Base-by-base conservation (phyloP, 2,329 filamentous ascomycete genomes). In the Ceratocystis papillata region DNA sequence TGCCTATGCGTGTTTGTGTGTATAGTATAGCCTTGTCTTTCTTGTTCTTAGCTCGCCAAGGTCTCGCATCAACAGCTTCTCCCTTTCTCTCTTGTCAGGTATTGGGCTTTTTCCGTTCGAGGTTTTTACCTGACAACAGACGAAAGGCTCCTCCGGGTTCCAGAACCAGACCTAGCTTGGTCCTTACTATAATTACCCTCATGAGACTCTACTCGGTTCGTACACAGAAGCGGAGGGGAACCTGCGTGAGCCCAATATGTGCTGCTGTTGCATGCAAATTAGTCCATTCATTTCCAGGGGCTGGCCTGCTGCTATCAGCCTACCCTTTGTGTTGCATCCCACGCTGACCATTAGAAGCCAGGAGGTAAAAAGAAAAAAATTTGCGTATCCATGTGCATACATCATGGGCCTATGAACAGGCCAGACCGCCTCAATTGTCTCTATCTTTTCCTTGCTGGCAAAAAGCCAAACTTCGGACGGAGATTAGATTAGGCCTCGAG, bases 391-490 rank as follows among this genome's bases (percentile, higher is more conserved):
- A 53, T 53, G 48, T 53, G 48, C 25, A 30, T 28, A 15, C 12
- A 30, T 30, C 53, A 30, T 17, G n/a, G 17, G 55, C 3, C 25
- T 41, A 41, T 15, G 10, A 3, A 41, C 17, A 59, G 55, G 55
- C 25, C 30, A 59, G 55, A 59, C 55, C 55, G 17, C 30, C 17
- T 59, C 22, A 5, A n/a, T 15, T 33, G 6, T 7, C 30, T 59
- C 48, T 5, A 20, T 12, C 55, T 59, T 37, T 28, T 25, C 10
- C 20, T 20, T 59, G 15, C n/a, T 30, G n/a, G 55, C 55, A 53
- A 53, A 53, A 28, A 53, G 48, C 22, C 55, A 59, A 59, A 59
- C 55, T 37, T 59, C 55, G n/a, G 55, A 59, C 30, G 55, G 55
- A 59, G 55, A 59, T 59, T 59, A 59, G 55, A 59, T 59, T 33